Evolutionary conservation across 2,329 filamentous ascomycete genomes (phyloP).

Genomic region (Neofusicoccum parvum): DNA sequence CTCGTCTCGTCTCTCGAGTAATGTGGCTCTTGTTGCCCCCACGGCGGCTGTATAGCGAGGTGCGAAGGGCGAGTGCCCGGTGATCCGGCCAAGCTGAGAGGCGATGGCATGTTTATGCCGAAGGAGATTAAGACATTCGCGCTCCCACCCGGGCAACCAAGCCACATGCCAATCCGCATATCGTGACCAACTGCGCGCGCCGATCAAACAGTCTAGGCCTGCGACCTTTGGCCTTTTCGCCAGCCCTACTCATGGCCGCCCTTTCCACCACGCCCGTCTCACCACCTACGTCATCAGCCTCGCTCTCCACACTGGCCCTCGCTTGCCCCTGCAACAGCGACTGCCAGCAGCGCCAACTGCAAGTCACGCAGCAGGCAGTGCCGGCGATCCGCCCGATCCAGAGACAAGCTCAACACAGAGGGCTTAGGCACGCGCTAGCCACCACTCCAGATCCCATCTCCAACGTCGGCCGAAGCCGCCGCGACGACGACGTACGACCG

Average conservation of each 20-base stretch:
- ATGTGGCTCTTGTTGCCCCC: neutral
- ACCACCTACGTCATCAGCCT: constrained; percentile 13
- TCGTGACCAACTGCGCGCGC: neutral
- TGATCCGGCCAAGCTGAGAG: too few relatives aligned
- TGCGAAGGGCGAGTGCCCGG: neutral
- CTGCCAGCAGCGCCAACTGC: neutral
- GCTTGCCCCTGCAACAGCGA: too few relatives aligned
- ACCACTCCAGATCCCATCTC: too few relatives aligned
- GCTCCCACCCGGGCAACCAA: neutral
- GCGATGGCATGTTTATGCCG: too few relatives aligned
- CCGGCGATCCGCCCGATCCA: neutral
- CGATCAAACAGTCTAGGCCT: constrained; percentile 12
- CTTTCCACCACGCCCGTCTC: neutral
- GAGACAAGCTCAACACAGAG: neutral
- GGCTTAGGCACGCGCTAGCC: too few relatives aligned
- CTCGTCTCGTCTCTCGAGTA: neutral
- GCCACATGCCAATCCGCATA: neutral
- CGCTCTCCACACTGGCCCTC: too few relatives aligned
- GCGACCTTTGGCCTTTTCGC: too few relatives aligned
- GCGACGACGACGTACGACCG: too few relatives aligned
- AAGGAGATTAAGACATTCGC: neutral
- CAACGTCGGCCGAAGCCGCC: too few relatives aligned
- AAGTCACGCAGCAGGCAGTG: constrained; percentile 4
- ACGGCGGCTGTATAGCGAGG: neutral
- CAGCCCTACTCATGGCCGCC: too few relatives aligned